Evolutionary conservation across 1,284 basidiomycete genomes (phyloP).

Genomic region (Microbotryomycetes sp.): DNA sequence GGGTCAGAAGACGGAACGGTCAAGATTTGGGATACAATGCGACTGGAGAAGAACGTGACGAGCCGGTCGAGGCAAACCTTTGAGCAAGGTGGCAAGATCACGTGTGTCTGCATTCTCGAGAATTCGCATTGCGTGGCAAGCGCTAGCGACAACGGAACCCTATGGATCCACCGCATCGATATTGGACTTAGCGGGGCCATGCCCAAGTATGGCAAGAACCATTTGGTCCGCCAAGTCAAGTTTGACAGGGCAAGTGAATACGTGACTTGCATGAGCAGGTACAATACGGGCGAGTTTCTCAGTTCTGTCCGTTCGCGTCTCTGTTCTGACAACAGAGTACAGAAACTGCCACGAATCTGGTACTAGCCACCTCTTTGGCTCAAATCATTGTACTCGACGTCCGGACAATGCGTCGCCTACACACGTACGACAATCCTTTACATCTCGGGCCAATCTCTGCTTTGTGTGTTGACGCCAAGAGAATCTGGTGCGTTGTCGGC

Average conservation of each 20-base stretch:
- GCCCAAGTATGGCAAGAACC: constrained; percentile 42
- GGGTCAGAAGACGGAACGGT: constrained; percentile 77
- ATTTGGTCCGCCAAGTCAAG: constrained; percentile 40
- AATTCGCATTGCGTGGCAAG: constrained; percentile 44
- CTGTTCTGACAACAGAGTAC: too few relatives aligned
- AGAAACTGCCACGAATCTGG: constrained; percentile 46
- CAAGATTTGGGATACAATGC: constrained; percentile 73
- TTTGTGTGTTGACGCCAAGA: constrained; percentile 70
- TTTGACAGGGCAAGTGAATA: constrained; percentile 39
- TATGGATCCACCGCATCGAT: constrained; percentile 43
- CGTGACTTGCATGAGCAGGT: constrained; percentile 41
- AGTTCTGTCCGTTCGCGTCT: neutral
- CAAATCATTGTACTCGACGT: constrained; percentile 73
- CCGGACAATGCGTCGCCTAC: constrained; percentile 68
- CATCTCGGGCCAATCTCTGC: constrained; percentile 80
- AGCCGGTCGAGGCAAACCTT: constrained; percentile 43
- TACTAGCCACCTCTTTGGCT: constrained; percentile 78
- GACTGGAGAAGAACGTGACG: constrained; percentile 65
- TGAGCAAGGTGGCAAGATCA: constrained; percentile 40
- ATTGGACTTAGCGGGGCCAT: constrained; percentile 36
- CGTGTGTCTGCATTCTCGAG: constrained; percentile 38
- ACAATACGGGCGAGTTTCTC: constrained; percentile 33
- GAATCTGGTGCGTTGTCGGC: constrained; percentile 79
- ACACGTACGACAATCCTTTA: constrained; percentile 71
- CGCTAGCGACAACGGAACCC: constrained; percentile 40